Evolutionary conservation across 2,329 filamentous ascomycete genomes (phyloP).

Genomic region (Monosporascus sp.): DNA sequence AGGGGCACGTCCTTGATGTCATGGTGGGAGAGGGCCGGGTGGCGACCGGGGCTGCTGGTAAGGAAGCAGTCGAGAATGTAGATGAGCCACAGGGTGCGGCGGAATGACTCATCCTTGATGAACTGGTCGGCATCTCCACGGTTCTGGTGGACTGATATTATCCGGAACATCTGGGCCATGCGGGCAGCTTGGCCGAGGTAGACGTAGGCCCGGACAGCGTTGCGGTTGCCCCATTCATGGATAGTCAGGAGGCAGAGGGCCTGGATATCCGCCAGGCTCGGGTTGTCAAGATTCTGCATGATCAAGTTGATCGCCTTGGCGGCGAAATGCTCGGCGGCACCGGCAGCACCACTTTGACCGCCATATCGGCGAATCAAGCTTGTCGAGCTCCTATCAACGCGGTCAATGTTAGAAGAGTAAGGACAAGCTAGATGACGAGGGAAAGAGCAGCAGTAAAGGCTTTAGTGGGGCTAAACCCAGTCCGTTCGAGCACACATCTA

Average conservation of each 20-base stretch:
- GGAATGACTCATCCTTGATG: constrained; percentile 56
- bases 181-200: constrained; percentile 59
- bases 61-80: constrained; percentile 60
- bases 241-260: constrained; percentile 57
- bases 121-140: constrained; percentile 53
- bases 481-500: neutral
- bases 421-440: neutral
- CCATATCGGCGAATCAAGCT: constrained; percentile 55
- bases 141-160: constrained; percentile 51
- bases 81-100: constrained; percentile 57
- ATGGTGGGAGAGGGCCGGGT: constrained; percentile 49
- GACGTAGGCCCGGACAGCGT: constrained; percentile 59
- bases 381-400: constrained; percentile 45
- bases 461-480: neutral
- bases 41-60: constrained; percentile 57
- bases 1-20: constrained; percentile 53
- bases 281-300: constrained; percentile 55
- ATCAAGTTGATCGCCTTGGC: constrained; percentile 52
- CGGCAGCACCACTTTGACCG: constrained; percentile 42
- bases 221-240: constrained; percentile 58
- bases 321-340: constrained; percentile 55
- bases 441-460: neutral
- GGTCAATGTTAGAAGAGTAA: neutral
- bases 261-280: constrained; percentile 57
- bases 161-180: constrained; percentile 61